These are phyloP conservation scores for Globisporangium mamillatum DNA, from an alignment of 352 stramenopile genomes.

Conservation along the genomic window DNA sequence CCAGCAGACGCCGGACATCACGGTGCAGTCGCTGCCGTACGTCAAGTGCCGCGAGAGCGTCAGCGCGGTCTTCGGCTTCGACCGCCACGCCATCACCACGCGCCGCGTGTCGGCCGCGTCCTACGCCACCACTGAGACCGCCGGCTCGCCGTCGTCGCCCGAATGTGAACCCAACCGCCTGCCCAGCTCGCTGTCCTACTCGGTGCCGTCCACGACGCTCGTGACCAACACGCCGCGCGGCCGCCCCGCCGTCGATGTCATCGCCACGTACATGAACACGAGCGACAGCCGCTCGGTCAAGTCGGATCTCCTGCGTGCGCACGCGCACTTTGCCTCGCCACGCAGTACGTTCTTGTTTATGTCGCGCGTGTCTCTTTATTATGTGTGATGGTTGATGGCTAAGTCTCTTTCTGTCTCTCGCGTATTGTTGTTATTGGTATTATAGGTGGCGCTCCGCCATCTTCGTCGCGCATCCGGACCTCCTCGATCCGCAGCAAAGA, in stretches of 20 bases:
- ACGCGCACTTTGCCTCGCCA: conserved; percentile 73
- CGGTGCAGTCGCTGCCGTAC: conserved; percentile 69
- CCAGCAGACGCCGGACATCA: conserved; percentile 18
- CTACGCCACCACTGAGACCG: conserved; percentile 29
- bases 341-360: conserved; percentile 34
- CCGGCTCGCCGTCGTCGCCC: conserved; percentile 19
- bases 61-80: conserved; percentile 55
- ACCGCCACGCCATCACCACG: conserved; percentile 23
- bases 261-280: conserved; percentile 90
- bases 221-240: conserved; percentile 66
- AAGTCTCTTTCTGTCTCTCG: conserved; percentile 1
- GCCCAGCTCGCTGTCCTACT: conserved; percentile 65
- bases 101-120: conserved; percentile 48
- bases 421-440: conserved; percentile 18
- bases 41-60: conserved; percentile 57
- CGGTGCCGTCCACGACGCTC: conserved; percentile 52
- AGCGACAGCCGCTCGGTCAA: conserved; percentile 73
- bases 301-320: conserved; percentile 70
- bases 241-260: conserved; percentile 76
- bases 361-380: background rate
- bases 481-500: conserved; percentile 38
- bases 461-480: conserved; percentile 49
- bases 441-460: conserved; percentile 39
- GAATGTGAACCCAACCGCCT: conserved; percentile 37
- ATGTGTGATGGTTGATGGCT: conserved; percentile 26